Percentiles rank a stretch among this genome's conserved stretches.
Conservation (phyloP, 306 rosid species). For the Pterocarpus santalinus region DNA sequence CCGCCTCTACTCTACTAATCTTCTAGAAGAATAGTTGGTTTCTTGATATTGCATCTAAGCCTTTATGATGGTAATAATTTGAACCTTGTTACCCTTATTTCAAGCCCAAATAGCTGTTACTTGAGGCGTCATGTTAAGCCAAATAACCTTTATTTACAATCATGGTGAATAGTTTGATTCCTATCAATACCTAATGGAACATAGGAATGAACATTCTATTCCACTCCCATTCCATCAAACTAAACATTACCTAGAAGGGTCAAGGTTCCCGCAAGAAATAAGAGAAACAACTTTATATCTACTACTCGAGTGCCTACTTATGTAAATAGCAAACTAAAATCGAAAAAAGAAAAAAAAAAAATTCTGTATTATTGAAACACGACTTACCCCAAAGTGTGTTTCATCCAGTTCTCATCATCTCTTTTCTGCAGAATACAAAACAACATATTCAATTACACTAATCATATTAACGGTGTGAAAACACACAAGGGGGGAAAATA, state of each 20-base stretch:
- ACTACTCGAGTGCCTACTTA: conserved; percentile 10
- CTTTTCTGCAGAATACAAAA: conserved; percentile 75
- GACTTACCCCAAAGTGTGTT: conserved; percentile 91
- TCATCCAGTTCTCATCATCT: conserved; percentile 96
- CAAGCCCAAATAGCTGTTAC: background rate
- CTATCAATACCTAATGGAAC: background rate
- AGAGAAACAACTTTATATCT: conserved; percentile 10
- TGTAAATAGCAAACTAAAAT: conserved; percentile 1
- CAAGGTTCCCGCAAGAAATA: background rate
- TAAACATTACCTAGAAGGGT: background rate
- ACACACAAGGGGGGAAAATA: background rate
- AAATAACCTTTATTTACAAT: background rate
- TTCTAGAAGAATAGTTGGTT: conserved; percentile 1
- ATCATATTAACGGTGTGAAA: conserved; percentile 5
- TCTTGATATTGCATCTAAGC: background rate
- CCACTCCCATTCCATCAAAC: background rate
- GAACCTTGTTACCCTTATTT: background rate
- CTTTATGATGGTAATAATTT: background rate
- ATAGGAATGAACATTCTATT: background rate
- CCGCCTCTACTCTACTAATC: background rate
- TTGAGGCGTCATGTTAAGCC: too few species aligned
- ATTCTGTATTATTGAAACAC: conserved; percentile 20
- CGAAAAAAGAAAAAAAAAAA: background rate
- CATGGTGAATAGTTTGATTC: background rate
- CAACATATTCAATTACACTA: conserved; percentile 30